These are phyloP conservation scores for Phytophthora pinifolia DNA, from an alignment of 352 stramenopile species.

Conservation along the genomic window DNA sequence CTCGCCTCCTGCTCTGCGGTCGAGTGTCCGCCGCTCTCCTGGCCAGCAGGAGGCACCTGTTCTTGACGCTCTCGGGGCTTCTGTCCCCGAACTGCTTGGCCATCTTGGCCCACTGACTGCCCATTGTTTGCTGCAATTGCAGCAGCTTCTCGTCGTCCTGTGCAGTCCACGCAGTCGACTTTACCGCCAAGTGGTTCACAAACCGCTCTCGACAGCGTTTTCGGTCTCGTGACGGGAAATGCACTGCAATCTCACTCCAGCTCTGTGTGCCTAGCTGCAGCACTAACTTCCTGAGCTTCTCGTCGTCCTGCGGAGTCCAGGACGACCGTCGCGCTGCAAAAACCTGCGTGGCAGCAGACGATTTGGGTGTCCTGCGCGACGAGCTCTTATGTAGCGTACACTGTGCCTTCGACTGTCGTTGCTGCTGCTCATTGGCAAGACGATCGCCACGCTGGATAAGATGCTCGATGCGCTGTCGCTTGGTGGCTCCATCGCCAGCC, in stretches of 20 bases:
- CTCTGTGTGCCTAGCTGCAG: slow-evolving; percentile 24
- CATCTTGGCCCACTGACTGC: slow-evolving; percentile 41
- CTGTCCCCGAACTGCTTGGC: slow-evolving; percentile 30
- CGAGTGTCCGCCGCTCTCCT: slow-evolving; percentile 10
- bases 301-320: slow-evolving; percentile 58
- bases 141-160: slow-evolving; percentile 49
- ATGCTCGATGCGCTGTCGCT: slow-evolving; percentile 54
- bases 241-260: slow-evolving; percentile 42
- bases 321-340: slow-evolving; percentile 17
- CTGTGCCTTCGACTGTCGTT: not conserved
- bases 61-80: slow-evolving; percentile 62
- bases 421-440: slow-evolving; percentile 33
- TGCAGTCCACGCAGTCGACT: slow-evolving; percentile 32
- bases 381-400: slow-evolving; percentile 1
- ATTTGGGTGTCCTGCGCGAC: not conserved
- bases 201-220: slow-evolving; percentile 79
- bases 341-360: slow-evolving; percentile 2
- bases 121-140: slow-evolving; percentile 32
- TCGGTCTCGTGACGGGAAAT: slow-evolving; percentile 49
- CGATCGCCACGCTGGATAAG: slow-evolving; percentile 51
- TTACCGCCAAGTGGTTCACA: slow-evolving; percentile 59
- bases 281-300: slow-evolving; percentile 46
- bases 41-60: slow-evolving; percentile 38
- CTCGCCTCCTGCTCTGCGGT: slow-evolving; percentile 1
- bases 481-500: slow-evolving; percentile 24